Conservation (phyloP, 2,329 filamentous ascomycete genomes). For the Venturia effusa region DNA sequence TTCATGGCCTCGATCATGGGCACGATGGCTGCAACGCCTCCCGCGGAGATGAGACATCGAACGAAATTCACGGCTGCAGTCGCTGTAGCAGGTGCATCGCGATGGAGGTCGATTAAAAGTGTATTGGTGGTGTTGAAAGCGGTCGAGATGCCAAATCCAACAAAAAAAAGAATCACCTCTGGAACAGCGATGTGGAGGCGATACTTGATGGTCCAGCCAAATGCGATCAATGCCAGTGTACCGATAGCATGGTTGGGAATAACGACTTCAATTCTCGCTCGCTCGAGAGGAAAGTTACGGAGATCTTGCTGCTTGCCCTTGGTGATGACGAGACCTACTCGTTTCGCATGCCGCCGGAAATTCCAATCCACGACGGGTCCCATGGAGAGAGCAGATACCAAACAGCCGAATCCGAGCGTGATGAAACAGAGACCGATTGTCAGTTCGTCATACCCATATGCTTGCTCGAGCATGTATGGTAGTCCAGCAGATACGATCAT, state of each 20-base stretch:
- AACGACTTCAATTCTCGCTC: conserved; percentile 30
- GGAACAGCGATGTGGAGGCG: conserved; percentile 29
- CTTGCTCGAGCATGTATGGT: conserved; percentile 34
- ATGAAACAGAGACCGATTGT: conserved; percentile 31
- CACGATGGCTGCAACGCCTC: conserved; percentile 48
- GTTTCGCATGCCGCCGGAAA: conserved; percentile 41
- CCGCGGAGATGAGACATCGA: conserved; percentile 51
- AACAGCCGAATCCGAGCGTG: conserved; percentile 28
- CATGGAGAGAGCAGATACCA: conserved; percentile 26
- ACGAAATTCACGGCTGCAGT: conserved; percentile 55
- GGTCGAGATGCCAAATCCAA: conserved; percentile 45
- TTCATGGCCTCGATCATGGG: conserved; percentile 48
- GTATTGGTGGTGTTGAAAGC: conserved; percentile 40
- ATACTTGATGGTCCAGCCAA: conserved; percentile 32
- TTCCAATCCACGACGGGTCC: conserved; percentile 60
- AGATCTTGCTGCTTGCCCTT: conserved; percentile 34
- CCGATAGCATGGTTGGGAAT: conserved; percentile 26
- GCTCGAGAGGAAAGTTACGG: conserved; percentile 40
- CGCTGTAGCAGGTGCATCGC: conserved; percentile 48
- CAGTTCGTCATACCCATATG: conserved; percentile 38
- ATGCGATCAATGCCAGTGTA: conserved; percentile 25
- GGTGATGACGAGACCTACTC: conserved; percentile 4
- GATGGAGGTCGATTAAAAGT: conserved; percentile 35
- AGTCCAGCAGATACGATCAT: conserved; percentile 35
- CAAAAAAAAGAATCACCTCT: conserved; percentile 40